A percentile compares a stretch with the other conserved stretches of the same genome.
These are phyloP conservation scores for Ceratobasidium sp. DNA, from an alignment of 1,284 basidiomycete genomes.

Conservation along the genomic window DNA sequence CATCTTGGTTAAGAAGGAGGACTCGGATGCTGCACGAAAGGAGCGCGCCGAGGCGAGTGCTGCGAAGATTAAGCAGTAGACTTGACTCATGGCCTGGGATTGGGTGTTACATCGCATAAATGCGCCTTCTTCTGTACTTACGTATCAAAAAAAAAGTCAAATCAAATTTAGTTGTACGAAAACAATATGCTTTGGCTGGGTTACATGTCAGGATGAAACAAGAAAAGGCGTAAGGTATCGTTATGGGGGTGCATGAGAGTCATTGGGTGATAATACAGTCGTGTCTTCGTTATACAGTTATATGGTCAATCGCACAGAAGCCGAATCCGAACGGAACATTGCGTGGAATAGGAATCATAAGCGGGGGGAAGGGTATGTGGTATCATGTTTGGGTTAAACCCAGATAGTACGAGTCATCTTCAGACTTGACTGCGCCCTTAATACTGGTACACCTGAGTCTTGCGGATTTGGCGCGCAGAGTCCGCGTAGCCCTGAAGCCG, in stretches of 20 bases:
- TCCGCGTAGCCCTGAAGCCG: constrained; percentile 20
- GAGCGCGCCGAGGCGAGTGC: constrained; percentile 52
- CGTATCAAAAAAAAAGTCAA: not conserved
- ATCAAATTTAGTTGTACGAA: constrained; percentile 25
- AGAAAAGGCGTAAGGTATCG: not conserved
- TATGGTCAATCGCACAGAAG: not conserved
- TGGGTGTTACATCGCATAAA: not conserved
- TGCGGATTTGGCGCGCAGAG: constrained; percentile 34
- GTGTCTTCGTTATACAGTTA: not conserved
- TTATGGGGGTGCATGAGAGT: not conserved
- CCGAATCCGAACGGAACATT: not conserved
- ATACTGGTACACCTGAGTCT: constrained; percentile 12
- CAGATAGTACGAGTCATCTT: not conserved
- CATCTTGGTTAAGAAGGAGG: constrained; percentile 69
- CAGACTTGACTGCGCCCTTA: not conserved
- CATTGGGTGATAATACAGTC: not conserved
- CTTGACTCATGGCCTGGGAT: not conserved
- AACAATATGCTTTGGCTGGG: not conserved
- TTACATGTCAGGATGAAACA: not conserved
- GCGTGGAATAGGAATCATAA: not conserved
- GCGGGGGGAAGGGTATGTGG: not conserved
- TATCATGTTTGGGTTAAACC: not conserved
- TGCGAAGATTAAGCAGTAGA: constrained; percentile 23
- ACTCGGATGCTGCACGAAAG: constrained; percentile 58
- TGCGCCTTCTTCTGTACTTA: not conserved